Base-by-base conservation (phyloP, 2,329 filamentous ascomycete species). In the Fusarium circinatum region DNA sequence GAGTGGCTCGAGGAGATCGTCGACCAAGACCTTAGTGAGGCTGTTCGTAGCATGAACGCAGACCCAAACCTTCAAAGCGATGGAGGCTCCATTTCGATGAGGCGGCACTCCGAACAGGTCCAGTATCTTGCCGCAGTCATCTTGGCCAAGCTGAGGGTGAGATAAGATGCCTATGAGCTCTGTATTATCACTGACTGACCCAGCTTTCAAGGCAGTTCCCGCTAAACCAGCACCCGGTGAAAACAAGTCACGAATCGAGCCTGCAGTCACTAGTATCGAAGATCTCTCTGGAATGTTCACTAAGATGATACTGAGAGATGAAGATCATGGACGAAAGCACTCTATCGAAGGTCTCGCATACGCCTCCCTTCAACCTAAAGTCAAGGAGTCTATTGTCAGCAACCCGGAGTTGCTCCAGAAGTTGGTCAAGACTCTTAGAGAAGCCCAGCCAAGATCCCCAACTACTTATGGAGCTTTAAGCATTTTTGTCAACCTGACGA, bases 271-370 rank as follows among this genome's bases (percentile, higher is more conserved):
- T 18, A 91, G 86, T 71, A 89, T 93, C 68, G 90, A 92, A 74
- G 89, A 91, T n/a, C 83, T 93, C 15, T 88, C 89, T 42, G 85
- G 84, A 70, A 88, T 90, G 79, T 92, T 93, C 74, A 89, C 88
- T 56, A 90, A 89, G 59, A 91, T 95, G 84, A 86, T 95, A 51
- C 79, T 92, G 34, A 86, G 85, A 36, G 86, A 89, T 49, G 86
- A 90, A 49, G 86, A 89, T 39, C 84, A 86, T 61, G 87, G 86
- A 71, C 88, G 89, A 69, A 89, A 93, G 76, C 91, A 93, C 79
- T 92, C 94, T 2, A 90, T 98, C 62, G 96, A 99, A 83, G 96
- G 96, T 11, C 86, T 99, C 68, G 96, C 96, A 20, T 98, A 98
- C 81, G 92, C 95, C 9, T 97, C 96, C 15, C 88, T 98, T 42